phyloP scores from a whole-genome alignment of 805 yeast genomes.

The Priceomyces castillae region DNA sequence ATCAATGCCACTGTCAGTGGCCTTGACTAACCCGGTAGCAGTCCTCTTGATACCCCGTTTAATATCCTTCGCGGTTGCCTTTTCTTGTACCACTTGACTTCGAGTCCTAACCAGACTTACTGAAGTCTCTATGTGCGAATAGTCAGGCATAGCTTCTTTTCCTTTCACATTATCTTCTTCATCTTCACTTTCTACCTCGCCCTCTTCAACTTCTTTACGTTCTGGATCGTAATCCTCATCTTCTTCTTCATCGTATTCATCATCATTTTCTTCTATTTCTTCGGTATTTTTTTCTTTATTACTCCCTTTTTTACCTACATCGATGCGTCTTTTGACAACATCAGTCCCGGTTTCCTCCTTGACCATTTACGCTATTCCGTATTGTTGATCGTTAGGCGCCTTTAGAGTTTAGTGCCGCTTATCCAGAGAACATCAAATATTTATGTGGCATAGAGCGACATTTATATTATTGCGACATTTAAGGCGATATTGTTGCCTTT shows the following conservation, averaged over 20 bases:
- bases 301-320: not conserved
- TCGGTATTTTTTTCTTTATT: conserved; percentile 9
- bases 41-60: conserved; percentile 13
- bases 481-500: not conserved
- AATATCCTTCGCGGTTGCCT: conserved; percentile 4
- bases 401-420: too few species aligned
- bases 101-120: conserved; percentile 67
- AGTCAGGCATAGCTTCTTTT: conserved; percentile 29
- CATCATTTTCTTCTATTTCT: conserved; percentile 15
- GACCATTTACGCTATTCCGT: not conserved
- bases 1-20: conserved; percentile 18
- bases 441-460: not conserved
- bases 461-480: not conserved
- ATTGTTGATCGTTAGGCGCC: too few species aligned
- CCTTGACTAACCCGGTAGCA: conserved; percentile 13
- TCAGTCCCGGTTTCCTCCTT: conserved; percentile 1
- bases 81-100: conserved; percentile 52
- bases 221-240: conserved; percentile 33
- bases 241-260: conserved; percentile 26
- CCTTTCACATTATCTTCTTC: conserved; percentile 35
- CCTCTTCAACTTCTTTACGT: conserved; percentile 15
- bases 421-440: too few species aligned
- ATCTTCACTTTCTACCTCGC: conserved; percentile 20
- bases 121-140: conserved; percentile 51
- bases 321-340: not conserved